These are phyloP conservation scores for Fusarium liriodendri DNA, from an alignment of 2,329 filamentous ascomycete genomes.

Conservation along the genomic window DNA sequence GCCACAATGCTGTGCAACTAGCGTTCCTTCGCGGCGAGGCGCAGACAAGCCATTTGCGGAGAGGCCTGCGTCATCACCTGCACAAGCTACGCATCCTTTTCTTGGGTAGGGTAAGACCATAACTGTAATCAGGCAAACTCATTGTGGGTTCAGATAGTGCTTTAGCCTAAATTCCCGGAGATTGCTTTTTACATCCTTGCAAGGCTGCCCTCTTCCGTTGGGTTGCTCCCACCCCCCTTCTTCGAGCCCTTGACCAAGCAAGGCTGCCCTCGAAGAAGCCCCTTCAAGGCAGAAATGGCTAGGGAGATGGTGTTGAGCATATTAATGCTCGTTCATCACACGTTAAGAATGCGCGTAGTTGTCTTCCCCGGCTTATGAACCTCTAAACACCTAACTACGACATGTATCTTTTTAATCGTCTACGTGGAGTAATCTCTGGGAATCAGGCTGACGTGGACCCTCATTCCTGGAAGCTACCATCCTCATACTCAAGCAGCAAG, in stretches of 20 bases:
- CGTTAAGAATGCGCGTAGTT: not conserved
- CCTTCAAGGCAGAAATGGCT: not conserved
- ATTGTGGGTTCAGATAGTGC: not conserved
- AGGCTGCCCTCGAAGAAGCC: not conserved
- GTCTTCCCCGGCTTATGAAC: not conserved
- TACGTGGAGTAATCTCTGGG: conserved; percentile 9
- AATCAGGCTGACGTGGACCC: conserved; percentile 15
- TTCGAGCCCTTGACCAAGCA: too few relatives aligned
- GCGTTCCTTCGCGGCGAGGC: not conserved
- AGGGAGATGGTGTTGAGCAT: not conserved
- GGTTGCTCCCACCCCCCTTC: too few relatives aligned
- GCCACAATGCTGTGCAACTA: not conserved
- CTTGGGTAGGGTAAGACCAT: not conserved
- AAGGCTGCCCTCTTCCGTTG: not conserved
- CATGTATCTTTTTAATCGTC: conserved; percentile 16
- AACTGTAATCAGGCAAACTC: not conserved
- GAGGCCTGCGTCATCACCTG: not conserved
- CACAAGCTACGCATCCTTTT: too few relatives aligned
- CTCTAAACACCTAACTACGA: not conserved
- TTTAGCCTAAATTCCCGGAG: not conserved
- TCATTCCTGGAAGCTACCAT: conserved; percentile 24
- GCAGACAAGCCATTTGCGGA: not conserved
- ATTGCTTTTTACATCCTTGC: not conserved
- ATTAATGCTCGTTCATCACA: not conserved
- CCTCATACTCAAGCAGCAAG: conserved; percentile 10